phyloP scores from a whole-genome alignment of 495 filamentous ascomycete genomes.

The Delitschia confertaspora region DNA sequence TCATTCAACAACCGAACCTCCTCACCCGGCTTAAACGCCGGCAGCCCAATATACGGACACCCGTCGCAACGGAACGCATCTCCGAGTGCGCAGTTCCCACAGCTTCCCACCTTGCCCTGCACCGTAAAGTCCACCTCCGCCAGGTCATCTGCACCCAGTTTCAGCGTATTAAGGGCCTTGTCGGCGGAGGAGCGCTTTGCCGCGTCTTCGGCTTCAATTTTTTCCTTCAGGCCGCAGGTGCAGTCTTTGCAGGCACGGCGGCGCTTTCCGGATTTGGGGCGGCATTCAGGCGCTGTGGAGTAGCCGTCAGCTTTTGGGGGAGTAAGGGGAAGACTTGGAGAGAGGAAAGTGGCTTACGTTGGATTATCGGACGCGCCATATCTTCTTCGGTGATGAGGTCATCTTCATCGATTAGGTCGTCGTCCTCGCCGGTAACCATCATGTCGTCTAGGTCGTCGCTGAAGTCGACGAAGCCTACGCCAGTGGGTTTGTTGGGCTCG shows the following conservation, averaged over 20 bases:
- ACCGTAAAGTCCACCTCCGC: slow-evolving; percentile 92
- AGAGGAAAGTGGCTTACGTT: slow-evolving; percentile 50
- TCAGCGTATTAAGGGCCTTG: slow-evolving; percentile 52
- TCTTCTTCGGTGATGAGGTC: slow-evolving; percentile 76
- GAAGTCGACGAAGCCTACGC: slow-evolving; percentile 66
- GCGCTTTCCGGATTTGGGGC: slow-evolving; percentile 72
- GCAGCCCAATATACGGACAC: slow-evolving; percentile 88
- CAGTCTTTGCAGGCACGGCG: slow-evolving; percentile 96
- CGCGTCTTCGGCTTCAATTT: slow-evolving; percentile 71
- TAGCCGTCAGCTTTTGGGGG: too few species aligned
- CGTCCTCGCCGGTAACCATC: slow-evolving; percentile 46
- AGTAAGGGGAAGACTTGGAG: background rate
- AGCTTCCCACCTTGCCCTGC: slow-evolving; percentile 85
- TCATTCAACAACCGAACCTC: slow-evolving; percentile 82
- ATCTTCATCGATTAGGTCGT: slow-evolving; percentile 86
- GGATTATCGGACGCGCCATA: slow-evolving; percentile 57
- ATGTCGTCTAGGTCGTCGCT: slow-evolving; percentile 55
- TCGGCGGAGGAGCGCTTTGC: slow-evolving; percentile 57
- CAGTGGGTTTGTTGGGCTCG: slow-evolving; percentile 38
- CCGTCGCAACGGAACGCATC: slow-evolving; percentile 78
- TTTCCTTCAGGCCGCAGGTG: slow-evolving; percentile 78
- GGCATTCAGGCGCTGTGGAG: slow-evolving; percentile 64
- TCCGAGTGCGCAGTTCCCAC: slow-evolving; percentile 84
- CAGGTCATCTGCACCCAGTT: slow-evolving; percentile 70
- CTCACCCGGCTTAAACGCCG: slow-evolving; percentile 93